These are phyloP conservation scores for Ophiostoma angusticollis DNA, from an alignment of 2,329 filamentous ascomycete genomes.

Conservation along the genomic window DNA sequence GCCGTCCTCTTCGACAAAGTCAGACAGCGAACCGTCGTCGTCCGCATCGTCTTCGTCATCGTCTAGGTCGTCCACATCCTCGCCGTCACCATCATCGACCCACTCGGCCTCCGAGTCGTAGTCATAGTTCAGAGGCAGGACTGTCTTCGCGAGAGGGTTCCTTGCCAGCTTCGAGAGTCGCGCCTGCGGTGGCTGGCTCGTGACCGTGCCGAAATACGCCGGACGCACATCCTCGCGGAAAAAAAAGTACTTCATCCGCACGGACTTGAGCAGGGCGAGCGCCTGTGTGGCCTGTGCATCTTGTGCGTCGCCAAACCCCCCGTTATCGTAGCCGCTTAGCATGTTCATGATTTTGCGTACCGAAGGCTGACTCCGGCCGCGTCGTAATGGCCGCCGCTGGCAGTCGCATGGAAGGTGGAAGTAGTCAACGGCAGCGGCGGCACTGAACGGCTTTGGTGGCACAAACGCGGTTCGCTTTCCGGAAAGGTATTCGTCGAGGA, in stretches of 20 bases:
- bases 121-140: conserved; percentile 62
- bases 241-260: conserved; percentile 50
- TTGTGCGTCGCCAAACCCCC: conserved; percentile 28
- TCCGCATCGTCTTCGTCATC: conserved; percentile 57
- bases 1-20: conserved; percentile 71
- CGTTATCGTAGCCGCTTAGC: conserved; percentile 16
- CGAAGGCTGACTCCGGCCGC: conserved; percentile 20
- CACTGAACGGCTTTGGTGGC: conserved; percentile 24
- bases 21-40: conserved; percentile 77
- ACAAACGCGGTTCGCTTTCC: conserved; percentile 34
- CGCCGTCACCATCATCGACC: conserved; percentile 62
- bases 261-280: conserved; percentile 30
- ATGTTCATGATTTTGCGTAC: conserved; percentile 49
- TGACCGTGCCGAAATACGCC: conserved; percentile 61
- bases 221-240: conserved; percentile 55
- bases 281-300: conserved; percentile 25
- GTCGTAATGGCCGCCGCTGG: conserved; percentile 18
- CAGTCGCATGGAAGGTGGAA: conserved; percentile 30
- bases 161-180: conserved; percentile 39
- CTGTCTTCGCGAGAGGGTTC: conserved; percentile 36
- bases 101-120: conserved; percentile 81
- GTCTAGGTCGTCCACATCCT: conserved; percentile 55
- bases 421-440: conserved; percentile 25
- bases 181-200: conserved; percentile 39
- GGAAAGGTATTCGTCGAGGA: conserved; percentile 39